Evolutionary conservation across 805 yeast species (phyloP).

Genomic region (Komagataella mondaviorum): DNA sequence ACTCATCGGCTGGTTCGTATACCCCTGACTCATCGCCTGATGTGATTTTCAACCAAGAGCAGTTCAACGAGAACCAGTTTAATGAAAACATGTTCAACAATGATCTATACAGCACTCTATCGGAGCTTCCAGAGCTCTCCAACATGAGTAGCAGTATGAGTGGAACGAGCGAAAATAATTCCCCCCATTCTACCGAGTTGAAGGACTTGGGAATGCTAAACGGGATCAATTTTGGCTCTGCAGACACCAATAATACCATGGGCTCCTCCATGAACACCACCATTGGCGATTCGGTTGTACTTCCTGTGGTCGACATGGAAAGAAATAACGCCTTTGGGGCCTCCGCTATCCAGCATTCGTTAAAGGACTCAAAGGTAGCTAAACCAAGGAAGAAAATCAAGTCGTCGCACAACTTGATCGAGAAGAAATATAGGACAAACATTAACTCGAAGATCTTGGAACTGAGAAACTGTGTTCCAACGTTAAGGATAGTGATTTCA

Average conservation of each 20-base stretch:
- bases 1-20: not conserved
- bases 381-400: constrained; percentile 37
- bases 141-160: not conserved
- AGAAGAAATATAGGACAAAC: constrained; percentile 58
- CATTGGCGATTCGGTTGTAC: not conserved
- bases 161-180: not conserved
- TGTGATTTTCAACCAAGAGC: not conserved
- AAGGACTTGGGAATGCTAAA: not conserved
- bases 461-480: constrained; percentile 54
- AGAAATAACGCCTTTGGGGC: not conserved
- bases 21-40: not conserved
- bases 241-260: not conserved
- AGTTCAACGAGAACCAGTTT: not conserved
- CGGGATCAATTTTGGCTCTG: not conserved
- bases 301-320: not conserved
- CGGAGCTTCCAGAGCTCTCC: not conserved
- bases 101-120: not conserved
- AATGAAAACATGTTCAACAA: not conserved
- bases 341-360: not conserved
- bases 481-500: constrained; percentile 32
- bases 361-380: constrained; percentile 8
- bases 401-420: constrained; percentile 58
- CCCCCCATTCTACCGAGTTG: not conserved
- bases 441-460: constrained; percentile 55
- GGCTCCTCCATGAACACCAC: not conserved